A percentile compares a stretch with the other conserved stretches of the same genome.
phyloP scores from a whole-genome alignment of 2,329 filamentous ascomycete genomes.

The Alternaria burnsii region DNA sequence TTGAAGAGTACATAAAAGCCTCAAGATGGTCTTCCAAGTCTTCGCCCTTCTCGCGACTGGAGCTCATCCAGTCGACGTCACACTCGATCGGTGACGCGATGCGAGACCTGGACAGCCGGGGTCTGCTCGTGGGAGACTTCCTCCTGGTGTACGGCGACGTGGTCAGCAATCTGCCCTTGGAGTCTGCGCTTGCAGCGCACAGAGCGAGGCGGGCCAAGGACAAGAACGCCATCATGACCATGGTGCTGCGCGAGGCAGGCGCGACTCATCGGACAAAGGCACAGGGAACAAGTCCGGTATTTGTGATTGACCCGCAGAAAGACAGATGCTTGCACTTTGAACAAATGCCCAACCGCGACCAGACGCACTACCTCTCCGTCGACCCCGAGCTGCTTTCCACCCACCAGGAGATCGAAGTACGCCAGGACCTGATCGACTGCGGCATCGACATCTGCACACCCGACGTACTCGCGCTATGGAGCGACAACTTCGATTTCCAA shows the following conservation, averaged over 20 bases:
- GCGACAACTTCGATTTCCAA: conserved; percentile 97
- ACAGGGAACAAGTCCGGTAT: conserved; percentile 78
- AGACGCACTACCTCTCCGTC: conserved; percentile 72
- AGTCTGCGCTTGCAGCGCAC: conserved; percentile 78
- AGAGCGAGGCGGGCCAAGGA: conserved; percentile 80
- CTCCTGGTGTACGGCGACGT: conserved; percentile 92
- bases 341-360: conserved; percentile 77
- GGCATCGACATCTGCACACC: conserved; percentile 98
- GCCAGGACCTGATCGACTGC: conserved; percentile 89
- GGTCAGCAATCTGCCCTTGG: conserved; percentile 88
- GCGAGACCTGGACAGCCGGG: conserved; percentile 87
- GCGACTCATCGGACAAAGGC: conserved; percentile 78
- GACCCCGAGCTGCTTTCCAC: conserved; percentile 81
- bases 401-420: conserved; percentile 79
- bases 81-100: conserved; percentile 92
- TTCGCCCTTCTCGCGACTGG: conserved; percentile 81
- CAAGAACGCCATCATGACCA: conserved; percentile 97
- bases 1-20: conserved; percentile 82
- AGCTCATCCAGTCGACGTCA: conserved; percentile 87
- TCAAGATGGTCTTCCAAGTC: conserved; percentile 79
- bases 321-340: conserved; percentile 92
- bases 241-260: conserved; percentile 84
- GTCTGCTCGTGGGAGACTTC: conserved; percentile 88
- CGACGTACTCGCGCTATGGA: conserved; percentile 93
- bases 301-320: conserved; percentile 82